These are phyloP conservation scores for Chaetomium tenue DNA, from an alignment of 495 filamentous ascomycete genomes.

Conservation along the genomic window DNA sequence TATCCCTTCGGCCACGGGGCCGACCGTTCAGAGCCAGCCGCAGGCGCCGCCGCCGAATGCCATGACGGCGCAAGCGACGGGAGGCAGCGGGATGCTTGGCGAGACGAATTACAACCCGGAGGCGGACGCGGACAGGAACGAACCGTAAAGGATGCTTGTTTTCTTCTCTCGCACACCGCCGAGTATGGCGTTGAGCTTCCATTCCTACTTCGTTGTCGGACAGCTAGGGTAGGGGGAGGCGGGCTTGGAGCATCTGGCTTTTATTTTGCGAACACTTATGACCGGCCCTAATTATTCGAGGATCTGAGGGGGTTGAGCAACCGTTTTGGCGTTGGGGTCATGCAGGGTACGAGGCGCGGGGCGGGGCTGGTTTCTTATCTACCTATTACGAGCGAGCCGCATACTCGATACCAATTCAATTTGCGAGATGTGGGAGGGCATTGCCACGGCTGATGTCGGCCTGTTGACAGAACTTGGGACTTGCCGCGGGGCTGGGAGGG, in stretches of 20 bases:
- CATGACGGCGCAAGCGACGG: constrained; percentile 35
- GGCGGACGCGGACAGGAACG: constrained; percentile 51
- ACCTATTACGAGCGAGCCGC: neutral
- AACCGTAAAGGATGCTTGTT: neutral
- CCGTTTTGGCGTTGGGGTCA: constrained; percentile 14
- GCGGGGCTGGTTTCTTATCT: neutral
- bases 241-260: constrained; percentile 1
- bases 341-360: neutral
- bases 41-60: constrained; percentile 49
- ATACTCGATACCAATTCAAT: constrained; percentile 9
- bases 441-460: constrained; percentile 9
- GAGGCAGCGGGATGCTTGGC: constrained; percentile 52
- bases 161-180: neutral
- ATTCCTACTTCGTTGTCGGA: neutral
- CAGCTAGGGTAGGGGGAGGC: neutral
- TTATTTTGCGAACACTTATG: neutral
- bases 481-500: neutral
- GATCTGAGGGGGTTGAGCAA: constrained; percentile 5
- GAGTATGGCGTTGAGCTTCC: neutral
- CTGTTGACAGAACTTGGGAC: neutral
- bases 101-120: constrained; percentile 70
- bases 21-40: constrained; percentile 51
- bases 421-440: neutral
- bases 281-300: constrained; percentile 6
- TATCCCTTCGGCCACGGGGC: constrained; percentile 42